Evolutionary conservation across 2,329 filamentous ascomycete genomes (phyloP).

Genomic region (Phialophora chinensis): DNA sequence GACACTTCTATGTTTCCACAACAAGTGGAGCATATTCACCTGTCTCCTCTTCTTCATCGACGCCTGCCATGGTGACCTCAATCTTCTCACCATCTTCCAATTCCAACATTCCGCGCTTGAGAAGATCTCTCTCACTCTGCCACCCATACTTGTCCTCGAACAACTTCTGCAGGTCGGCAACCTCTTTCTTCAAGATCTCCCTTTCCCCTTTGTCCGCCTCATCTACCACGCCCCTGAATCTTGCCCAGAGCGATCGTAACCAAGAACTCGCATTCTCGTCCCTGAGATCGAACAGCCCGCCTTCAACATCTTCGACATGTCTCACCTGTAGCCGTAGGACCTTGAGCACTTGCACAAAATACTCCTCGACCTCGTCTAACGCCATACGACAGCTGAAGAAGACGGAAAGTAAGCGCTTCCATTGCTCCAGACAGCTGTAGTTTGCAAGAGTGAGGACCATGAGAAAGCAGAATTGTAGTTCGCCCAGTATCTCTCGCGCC

Average conservation of each 20-base stretch:
- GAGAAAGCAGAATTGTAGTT: conserved; percentile 67
- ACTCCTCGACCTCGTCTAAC: conserved; percentile 53
- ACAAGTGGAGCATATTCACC: conserved; percentile 69
- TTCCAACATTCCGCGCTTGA: conserved; percentile 63
- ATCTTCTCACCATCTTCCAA: conserved; percentile 69
- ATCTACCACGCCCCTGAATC: conserved; percentile 60
- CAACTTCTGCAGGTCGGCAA: conserved; percentile 62
- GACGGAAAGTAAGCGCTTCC: conserved; percentile 64
- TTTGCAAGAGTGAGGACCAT: conserved; percentile 70
- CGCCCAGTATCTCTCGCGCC: conserved; percentile 58
- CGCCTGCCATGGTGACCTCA: conserved; percentile 61
- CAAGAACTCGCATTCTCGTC: conserved; percentile 58
- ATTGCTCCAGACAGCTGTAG: conserved; percentile 69
- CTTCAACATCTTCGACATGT: conserved; percentile 64
- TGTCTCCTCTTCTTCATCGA: conserved; percentile 66
- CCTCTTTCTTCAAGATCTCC: conserved; percentile 54
- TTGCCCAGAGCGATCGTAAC: conserved; percentile 58
- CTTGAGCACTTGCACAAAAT: conserved; percentile 60
- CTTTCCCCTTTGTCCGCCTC: conserved; percentile 47
- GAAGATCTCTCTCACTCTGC: conserved; percentile 59
- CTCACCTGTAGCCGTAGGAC: conserved; percentile 60
- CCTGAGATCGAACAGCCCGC: conserved; percentile 65
- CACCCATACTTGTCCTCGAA: conserved; percentile 63
- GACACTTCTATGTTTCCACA: conserved; percentile 53
- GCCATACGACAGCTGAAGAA: conserved; percentile 63